Conservation (phyloP, 2,329 filamentous ascomycete genomes). For the Zymoseptoria pseudotritici region DNA sequence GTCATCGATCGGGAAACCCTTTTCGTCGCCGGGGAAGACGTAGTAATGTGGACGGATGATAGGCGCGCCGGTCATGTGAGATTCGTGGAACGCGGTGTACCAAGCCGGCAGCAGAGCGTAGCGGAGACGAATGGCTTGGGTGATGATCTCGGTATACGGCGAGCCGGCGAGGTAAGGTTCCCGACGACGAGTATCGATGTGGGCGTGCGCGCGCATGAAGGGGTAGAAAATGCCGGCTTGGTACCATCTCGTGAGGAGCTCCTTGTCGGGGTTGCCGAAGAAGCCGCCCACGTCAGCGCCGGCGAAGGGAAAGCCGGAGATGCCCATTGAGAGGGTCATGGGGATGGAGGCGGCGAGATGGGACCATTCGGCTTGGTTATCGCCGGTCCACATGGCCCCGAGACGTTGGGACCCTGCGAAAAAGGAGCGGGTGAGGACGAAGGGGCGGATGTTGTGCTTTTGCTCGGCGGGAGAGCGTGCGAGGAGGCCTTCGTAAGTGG, state of each 20-base stretch:
- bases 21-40: conserved; percentile 77
- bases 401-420: conserved; percentile 83
- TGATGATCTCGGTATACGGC: conserved; percentile 79
- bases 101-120: conserved; percentile 86
- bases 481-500: conserved; percentile 77
- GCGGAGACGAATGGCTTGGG: conserved; percentile 76
- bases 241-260: conserved; percentile 90
- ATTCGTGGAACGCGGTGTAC: conserved; percentile 95
- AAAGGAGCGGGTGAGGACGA: conserved; percentile 87
- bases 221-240: conserved; percentile 95
- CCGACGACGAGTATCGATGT: conserved; percentile 89
- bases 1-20: conserved; percentile 81
- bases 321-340: conserved; percentile 88
- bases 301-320: conserved; percentile 86
- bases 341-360: conserved; percentile 84
- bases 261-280: conserved; percentile 92
- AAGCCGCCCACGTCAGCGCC: conserved; percentile 96
- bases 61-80: conserved; percentile 72
- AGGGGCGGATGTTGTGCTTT: conserved; percentile 55
- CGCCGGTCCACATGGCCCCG: conserved; percentile 97
- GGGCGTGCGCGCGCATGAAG: conserved; percentile 94
- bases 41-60: conserved; percentile 92
- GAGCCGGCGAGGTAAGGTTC: conserved; percentile 86
- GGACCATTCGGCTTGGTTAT: conserved; percentile 90
- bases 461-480: conserved; percentile 80